phyloP scores from a whole-genome alignment of 2,329 filamentous ascomycete species.

The Dothistroma pini region DNA sequence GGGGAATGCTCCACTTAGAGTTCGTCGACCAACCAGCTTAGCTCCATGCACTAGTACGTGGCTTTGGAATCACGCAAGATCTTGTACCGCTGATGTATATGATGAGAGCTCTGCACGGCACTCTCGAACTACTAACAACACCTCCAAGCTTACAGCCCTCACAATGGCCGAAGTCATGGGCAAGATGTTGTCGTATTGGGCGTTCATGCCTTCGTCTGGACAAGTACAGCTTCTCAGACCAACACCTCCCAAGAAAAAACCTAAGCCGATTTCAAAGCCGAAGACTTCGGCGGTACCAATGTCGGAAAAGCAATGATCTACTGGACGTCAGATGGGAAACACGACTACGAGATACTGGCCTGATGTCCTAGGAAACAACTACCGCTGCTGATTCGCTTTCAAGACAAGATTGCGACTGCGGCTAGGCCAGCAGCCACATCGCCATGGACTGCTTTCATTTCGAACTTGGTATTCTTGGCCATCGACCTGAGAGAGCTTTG shows the following conservation, averaged over 20 bases:
- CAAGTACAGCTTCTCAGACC: neutral
- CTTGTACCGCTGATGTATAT: neutral
- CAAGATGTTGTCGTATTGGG: neutral
- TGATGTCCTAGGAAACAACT: too few species aligned
- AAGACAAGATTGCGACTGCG: too few species aligned
- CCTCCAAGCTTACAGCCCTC: neutral
- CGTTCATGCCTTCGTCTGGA: neutral
- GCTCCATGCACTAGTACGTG: neutral
- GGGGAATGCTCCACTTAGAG: neutral
- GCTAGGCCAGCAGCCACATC: too few species aligned
- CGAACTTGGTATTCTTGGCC: too few species aligned
- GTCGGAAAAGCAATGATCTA: neutral
- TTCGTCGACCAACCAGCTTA: neutral
- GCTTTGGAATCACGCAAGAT: neutral
- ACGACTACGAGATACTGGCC: neutral
- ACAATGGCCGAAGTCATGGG: neutral
- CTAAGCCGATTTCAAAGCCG: neutral
- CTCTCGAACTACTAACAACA: neutral
- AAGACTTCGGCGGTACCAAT: neutral
- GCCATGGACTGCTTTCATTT: too few species aligned
- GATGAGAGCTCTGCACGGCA: neutral
- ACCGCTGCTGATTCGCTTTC: too few species aligned
- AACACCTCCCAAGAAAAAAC: neutral
- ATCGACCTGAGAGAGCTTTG: too few species aligned
- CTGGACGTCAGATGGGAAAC: neutral